Base-by-base conservation (phyloP, 2,329 filamentous ascomycete genomes). In the Cladophialophora psammophila region DNA sequence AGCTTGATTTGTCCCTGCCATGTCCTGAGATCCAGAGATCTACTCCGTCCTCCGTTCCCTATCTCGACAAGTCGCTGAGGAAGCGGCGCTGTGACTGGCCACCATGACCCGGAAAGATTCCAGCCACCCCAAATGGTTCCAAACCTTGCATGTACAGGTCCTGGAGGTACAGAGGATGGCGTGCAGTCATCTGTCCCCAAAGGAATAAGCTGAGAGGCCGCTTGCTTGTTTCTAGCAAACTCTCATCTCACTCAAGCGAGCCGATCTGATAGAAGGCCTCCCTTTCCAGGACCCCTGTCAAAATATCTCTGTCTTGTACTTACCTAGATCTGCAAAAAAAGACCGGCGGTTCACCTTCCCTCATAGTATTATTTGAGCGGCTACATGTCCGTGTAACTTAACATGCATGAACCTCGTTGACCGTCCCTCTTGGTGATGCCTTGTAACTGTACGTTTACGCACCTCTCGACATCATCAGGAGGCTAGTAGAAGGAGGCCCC, bases 21-120 rank as follows among this genome's bases (percentile, higher is more conserved):
- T 52, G 55, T 35, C 26, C 45, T 58, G 35, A 69, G 67, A 69
- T 69, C 67, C 63, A 66, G 67, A 64, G 67, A 69, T 69, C 67
- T 69, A 57, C 67, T 48, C 60, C 45, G 45, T 50, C 2, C 18
- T 50, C 45, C 15, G 45, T 26, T 50, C 18, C 45, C 45, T 66
- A 64, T 65, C 60, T 65, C 56, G 31, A 45, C 58, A 26, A 53
- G 40, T 59, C n/a, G 20, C 26, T 26, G 56, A 34, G 26, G 4
- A 48, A 32, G 36, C 34, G 9, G 45, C 59, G 45, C 48, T 55
- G 36, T 38, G 53, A 65, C 58, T 52, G 42, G 59, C 38, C 52
- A 53, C 35, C 50, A 48, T 15, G 38, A n/a, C 59, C 54, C 36
- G 58, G 34, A 55, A 53, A 26, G 20, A 50, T 54, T 50, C 58